A percentile compares a stretch with the other conserved stretches of the same genome.
Evolutionary conservation across 148 eudicot genomes (phyloP).

Genomic region (Camellia japonica): DNA sequence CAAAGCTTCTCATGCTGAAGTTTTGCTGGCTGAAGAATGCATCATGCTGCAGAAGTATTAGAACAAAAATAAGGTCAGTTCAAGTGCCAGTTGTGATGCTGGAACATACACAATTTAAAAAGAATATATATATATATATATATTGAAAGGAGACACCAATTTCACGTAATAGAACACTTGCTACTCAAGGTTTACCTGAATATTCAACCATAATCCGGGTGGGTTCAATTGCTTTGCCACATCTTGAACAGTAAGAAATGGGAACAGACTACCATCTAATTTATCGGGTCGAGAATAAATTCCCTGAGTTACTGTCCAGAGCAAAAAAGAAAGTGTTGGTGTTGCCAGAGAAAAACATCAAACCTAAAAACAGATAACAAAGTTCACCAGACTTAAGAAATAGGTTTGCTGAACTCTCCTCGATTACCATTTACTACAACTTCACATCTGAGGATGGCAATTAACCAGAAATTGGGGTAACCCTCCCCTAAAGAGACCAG

Average conservation of each 20-base stretch:
- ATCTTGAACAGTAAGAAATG: constrained; percentile 53
- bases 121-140: neutral
- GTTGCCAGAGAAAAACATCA: neutral
- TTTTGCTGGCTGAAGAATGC: constrained; percentile 64
- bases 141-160: neutral
- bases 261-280: constrained; percentile 41
- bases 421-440: neutral
- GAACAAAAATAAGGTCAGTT: constrained; percentile 9
- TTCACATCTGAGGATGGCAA: neutral
- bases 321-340: constrained; percentile 1
- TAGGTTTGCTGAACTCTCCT: neutral
- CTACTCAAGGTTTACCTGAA: constrained; percentile 51
- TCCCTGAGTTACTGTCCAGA: constrained; percentile 55
- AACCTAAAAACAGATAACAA: neutral
- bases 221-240: constrained; percentile 34
- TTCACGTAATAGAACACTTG: neutral
- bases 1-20: constrained; percentile 56
- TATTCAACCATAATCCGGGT: constrained; percentile 64
- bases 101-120: neutral
- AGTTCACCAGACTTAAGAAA: neutral
- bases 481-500: too few relatives aligned
- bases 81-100: neutral
- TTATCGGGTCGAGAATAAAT: constrained; percentile 34
- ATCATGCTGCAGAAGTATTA: constrained; percentile 54
- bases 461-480: too few relatives aligned